Conservation (phyloP, 805 yeast species). For the Ogataea wickerhamii region DNA sequence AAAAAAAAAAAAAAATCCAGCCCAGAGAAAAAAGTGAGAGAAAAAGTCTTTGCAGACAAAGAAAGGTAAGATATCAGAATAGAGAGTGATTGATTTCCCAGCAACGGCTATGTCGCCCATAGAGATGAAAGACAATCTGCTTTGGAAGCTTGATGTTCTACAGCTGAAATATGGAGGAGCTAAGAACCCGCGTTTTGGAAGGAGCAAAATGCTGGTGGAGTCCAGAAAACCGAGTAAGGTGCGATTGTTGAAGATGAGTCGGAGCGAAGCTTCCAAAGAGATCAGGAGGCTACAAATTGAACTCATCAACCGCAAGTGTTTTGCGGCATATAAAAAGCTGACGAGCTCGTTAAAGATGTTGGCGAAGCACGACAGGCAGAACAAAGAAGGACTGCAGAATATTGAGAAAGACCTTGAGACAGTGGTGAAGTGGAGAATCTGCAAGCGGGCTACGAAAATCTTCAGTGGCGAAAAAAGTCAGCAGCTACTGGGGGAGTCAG, state of each 20-base stretch:
- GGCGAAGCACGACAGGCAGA: slow-evolving; percentile 14
- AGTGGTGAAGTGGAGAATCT: slow-evolving; percentile 21
- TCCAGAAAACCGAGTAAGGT: slow-evolving; percentile 41
- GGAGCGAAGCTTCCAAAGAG: slow-evolving; percentile 41
- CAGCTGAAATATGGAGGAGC: slow-evolving; percentile 45
- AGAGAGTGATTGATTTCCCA: too few relatives aligned
- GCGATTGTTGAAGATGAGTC: slow-evolving; percentile 33
- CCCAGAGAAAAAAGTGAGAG: too few relatives aligned
- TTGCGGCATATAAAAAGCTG: slow-evolving; percentile 41
- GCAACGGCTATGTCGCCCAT: neutral
- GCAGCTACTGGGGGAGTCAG: slow-evolving; percentile 29
- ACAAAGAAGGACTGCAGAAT: slow-evolving; percentile 5
- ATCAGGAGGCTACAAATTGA: slow-evolving; percentile 44
- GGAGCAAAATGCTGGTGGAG: slow-evolving; percentile 43
- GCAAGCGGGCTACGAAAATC: slow-evolving; percentile 22
- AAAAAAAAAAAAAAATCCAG: too few relatives aligned
- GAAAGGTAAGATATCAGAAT: too few relatives aligned
- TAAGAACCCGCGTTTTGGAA: slow-evolving; percentile 46
- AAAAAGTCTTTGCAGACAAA: too few relatives aligned
- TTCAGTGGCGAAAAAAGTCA: slow-evolving; percentile 14
- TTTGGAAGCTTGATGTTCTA: slow-evolving; percentile 55
- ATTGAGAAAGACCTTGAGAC: slow-evolving; percentile 17
- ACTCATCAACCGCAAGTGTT: slow-evolving; percentile 46
- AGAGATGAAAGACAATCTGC: slow-evolving; percentile 35
- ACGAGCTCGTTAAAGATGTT: slow-evolving; percentile 35